These are phyloP conservation scores for Pichia ethanolica DNA, from an alignment of 805 yeast genomes.

Conservation along the genomic window DNA sequence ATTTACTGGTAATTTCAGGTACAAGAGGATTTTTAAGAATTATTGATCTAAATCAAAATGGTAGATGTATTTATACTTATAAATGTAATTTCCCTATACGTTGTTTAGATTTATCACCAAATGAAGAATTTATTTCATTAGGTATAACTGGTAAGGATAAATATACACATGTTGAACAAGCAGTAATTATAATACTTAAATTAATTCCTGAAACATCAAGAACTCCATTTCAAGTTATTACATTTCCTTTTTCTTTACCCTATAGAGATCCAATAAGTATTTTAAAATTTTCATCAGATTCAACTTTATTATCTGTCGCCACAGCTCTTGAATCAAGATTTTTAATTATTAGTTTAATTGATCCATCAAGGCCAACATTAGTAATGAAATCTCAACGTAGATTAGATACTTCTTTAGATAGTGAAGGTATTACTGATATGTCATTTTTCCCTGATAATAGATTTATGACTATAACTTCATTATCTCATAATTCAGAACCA, in stretches of 20 bases:
- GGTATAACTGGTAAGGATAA: slow-evolving; percentile 80
- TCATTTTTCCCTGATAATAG: slow-evolving; percentile 63
- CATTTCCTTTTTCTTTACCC: slow-evolving; percentile 56
- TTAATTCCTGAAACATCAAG: slow-evolving; percentile 8
- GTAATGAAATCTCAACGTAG: slow-evolving; percentile 62
- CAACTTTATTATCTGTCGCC: slow-evolving; percentile 64
- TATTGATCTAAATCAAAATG: slow-evolving; percentile 47
- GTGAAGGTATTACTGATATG: slow-evolving; percentile 84
- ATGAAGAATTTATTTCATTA: slow-evolving; percentile 61
- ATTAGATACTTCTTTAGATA: slow-evolving; percentile 59
- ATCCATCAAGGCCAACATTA: slow-evolving; percentile 55
- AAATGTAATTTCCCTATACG: slow-evolving; percentile 68
- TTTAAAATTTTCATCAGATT: slow-evolving; percentile 64
- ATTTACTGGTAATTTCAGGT: slow-evolving; percentile 59
- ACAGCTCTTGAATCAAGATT: slow-evolving; percentile 74
- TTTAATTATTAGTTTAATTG: slow-evolving; percentile 60
- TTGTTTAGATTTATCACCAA: slow-evolving; percentile 64
- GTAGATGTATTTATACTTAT: slow-evolving; percentile 62
- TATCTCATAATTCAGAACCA: slow-evolving; percentile 59
- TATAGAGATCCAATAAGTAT: slow-evolving; percentile 79
- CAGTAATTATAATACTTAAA: slow-evolving; percentile 54
- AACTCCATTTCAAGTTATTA: slow-evolving; percentile 14
- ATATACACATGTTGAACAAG: slow-evolving; percentile 61
- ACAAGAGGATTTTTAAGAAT: slow-evolving; percentile 66
- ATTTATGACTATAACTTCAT: slow-evolving; percentile 45